Percentiles rank a stretch among this genome's conserved stretches.
Evolutionary conservation across 768 basidiomycete species (phyloP).

Genomic region (Coprinopsis strossmayeri): DNA sequence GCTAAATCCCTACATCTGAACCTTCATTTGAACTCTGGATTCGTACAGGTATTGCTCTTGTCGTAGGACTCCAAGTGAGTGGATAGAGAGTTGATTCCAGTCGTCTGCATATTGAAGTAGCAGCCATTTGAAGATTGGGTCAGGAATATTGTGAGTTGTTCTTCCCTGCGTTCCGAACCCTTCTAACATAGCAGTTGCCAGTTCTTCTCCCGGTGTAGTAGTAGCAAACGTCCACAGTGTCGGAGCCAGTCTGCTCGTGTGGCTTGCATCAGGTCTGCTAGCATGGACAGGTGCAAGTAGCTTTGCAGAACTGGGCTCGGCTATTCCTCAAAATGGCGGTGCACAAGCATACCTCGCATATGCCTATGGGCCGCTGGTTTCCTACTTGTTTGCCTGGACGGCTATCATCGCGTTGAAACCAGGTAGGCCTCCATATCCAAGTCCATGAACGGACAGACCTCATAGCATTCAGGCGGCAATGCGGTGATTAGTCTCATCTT

Average conservation of each 20-base stretch:
- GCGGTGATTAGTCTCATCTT: conserved; percentile 89
- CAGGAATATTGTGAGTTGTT: conserved; percentile 78
- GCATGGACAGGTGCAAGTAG: conserved; percentile 96
- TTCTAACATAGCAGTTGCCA: conserved; percentile 20
- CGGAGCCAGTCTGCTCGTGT: conserved; percentile 82
- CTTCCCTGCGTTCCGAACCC: background rate
- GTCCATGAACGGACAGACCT: background rate
- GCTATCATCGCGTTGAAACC: conserved; percentile 86
- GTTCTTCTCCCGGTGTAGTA: conserved; percentile 89
- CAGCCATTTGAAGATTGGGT: too few species aligned
- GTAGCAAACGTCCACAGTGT: conserved; percentile 85
- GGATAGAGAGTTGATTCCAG: background rate
- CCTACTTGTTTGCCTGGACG: conserved; percentile 94
- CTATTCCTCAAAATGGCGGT: conserved; percentile 73
- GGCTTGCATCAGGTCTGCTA: conserved; percentile 77
- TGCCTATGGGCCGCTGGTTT: conserved; percentile 78
- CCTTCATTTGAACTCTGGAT: too few species aligned
- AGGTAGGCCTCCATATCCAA: conserved; percentile 36
- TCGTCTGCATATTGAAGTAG: too few species aligned
- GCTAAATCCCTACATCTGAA: conserved; percentile 5
- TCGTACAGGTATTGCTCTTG: conserved; percentile 80
- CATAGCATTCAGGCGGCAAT: conserved; percentile 45
- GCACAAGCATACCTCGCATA: conserved; percentile 83
- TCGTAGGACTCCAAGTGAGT: conserved; percentile 73
- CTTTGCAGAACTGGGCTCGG: conserved; percentile 86